Evolutionary conservation across 768 basidiomycete species (phyloP), one percentile per base, ranked within the genome.

Genomic region (Cystofilobasidium capitatum): DNA sequence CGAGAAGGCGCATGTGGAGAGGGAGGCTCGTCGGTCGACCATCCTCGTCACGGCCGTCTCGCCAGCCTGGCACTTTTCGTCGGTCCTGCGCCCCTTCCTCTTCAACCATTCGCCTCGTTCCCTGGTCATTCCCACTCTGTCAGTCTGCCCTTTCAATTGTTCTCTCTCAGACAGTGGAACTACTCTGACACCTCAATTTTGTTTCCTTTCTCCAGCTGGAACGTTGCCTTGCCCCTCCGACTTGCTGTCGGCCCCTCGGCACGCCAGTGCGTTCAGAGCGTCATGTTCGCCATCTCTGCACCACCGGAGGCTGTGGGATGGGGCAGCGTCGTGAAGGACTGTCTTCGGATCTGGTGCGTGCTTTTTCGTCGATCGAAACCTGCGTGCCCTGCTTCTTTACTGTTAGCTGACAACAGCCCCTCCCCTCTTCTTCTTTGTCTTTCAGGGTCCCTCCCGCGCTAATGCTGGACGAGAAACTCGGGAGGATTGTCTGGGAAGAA

Each of bases 401-500:
- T 37, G 36, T 13, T 24, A 26, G 9, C 17, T 26, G 36, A 36
- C n/a, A 31, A 31, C 39, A 26, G 62, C 51, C 47, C 12, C 9
- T 33, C 40, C 1, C 4, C 10, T 39, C 12, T 35, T 16, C 4
- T 44, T 2, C 2, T 26, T n/a, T 24, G 9, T 36, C 42, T 4
- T 12, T 16, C 47, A 69, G 68, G 36, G 61, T 69, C n/a, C 68
- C 68, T 24, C 40, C 57, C 20, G 47, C 63, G 20, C 45, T 69
- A 35, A 3, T 59, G 24, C 33, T 47, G 58, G 68, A 69, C 35
- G 68, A 69, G 31, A 58, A 36, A 14, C 44, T 69, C 12, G 68
- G 68, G 12, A 16, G 68, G 37, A 54, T 64, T 44, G 45, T 64
- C 5, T 69, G 68, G 68, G 68, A 69, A 49, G 58, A 69, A 45